These are phyloP conservation scores for Aethionema arabicum DNA, from an alignment of 345 rosid genomes.

Conservation along the genomic window DNA sequence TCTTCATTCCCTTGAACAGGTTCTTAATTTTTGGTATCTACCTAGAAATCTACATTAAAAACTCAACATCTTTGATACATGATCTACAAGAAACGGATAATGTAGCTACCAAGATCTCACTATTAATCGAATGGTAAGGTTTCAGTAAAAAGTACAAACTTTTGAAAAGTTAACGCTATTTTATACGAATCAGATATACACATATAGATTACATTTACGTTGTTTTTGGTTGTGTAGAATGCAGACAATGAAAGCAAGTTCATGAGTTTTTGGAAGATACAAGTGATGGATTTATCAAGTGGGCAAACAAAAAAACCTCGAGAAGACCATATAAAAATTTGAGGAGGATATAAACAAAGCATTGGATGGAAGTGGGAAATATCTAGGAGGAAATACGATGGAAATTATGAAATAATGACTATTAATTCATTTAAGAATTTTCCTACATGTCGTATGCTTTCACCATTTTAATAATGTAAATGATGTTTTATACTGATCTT, in stretches of 20 bases:
- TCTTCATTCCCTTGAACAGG: constrained; percentile 71
- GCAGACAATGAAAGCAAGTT: not conserved
- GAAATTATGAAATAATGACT: no score
- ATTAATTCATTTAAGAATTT: no score
- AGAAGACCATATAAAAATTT: not conserved
- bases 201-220: not conserved
- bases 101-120: constrained; percentile 35
- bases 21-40: constrained; percentile 15
- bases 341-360: not conserved
- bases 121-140: not conserved
- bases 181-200: not conserved
- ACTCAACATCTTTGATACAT: constrained; percentile 50
- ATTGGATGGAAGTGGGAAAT: no score
- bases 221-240: not conserved
- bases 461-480: no score
- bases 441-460: no score
- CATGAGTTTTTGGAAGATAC: not conserved
- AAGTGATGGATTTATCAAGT: not conserved
- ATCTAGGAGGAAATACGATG: no score
- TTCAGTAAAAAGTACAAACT: not conserved
- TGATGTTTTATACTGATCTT: no score
- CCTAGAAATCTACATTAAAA: constrained; percentile 30
- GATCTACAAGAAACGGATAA: constrained; percentile 49
- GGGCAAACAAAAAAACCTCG: not conserved
- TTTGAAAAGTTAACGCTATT: not conserved